Percentiles rank a stretch among this genome's conserved stretches.
phyloP scores from a whole-genome alignment of 2,329 filamentous ascomycete species.

The Venturia effusa region DNA sequence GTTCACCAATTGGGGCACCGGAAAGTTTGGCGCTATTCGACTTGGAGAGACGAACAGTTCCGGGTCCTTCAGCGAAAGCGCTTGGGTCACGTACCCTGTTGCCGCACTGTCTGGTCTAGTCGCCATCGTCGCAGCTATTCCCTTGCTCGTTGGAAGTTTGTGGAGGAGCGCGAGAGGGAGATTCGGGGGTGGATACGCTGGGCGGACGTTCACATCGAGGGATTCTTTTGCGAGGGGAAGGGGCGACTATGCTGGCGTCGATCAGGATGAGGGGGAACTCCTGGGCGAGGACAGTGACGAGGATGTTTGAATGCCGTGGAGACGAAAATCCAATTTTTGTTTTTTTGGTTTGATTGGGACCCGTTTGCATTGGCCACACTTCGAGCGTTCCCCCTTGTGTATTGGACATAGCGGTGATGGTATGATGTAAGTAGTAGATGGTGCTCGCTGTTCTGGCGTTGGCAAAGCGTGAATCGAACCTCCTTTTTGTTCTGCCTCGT shows the following conservation, averaged over 20 bases:
- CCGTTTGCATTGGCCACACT: neutral
- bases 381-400: neutral
- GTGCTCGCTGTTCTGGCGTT: neutral
- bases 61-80: constrained; percentile 40
- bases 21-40: constrained; percentile 81
- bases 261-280: constrained; percentile 84
- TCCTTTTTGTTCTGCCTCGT: too few relatives aligned
- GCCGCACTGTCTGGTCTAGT: constrained; percentile 43
- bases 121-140: constrained; percentile 41
- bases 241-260: constrained; percentile 79
- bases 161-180: constrained; percentile 52
- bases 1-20: constrained; percentile 65
- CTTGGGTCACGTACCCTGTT: constrained; percentile 68
- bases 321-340: neutral
- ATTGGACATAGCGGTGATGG: neutral
- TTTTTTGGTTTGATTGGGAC: neutral
- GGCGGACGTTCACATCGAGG: constrained; percentile 71
- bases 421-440: neutral
- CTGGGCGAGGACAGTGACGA: constrained; percentile 90
- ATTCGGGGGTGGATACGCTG: constrained; percentile 39
- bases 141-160: constrained; percentile 59
- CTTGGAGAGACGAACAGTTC: constrained; percentile 54
- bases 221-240: constrained; percentile 79
- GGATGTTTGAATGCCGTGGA: constrained; percentile 40
- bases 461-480: too few relatives aligned